A percentile compares a stretch with the other conserved stretches of the same genome.
phyloP scores from a whole-genome alignment of 495 filamentous ascomycete genomes.

The Parathielavia appendiculata region DNA sequence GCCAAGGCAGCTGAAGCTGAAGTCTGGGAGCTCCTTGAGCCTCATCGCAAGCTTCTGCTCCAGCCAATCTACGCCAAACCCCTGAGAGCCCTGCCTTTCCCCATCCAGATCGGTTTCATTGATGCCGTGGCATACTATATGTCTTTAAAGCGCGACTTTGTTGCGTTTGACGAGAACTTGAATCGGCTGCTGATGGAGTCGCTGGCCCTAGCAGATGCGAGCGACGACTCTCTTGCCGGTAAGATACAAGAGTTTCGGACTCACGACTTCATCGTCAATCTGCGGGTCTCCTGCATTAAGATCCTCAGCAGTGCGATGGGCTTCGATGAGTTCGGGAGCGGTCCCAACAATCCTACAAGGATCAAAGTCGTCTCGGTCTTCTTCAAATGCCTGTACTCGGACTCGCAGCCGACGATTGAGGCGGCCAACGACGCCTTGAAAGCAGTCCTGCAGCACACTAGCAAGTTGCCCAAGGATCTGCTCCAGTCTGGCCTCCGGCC shows the following conservation, averaged over 20 bases:
- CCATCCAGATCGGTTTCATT: constrained; percentile 93
- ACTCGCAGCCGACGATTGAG: constrained; percentile 85
- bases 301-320: constrained; percentile 87
- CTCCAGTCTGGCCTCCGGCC: constrained; percentile 90
- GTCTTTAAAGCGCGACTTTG: constrained; percentile 74
- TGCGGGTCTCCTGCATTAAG: constrained; percentile 91
- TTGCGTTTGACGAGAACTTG: constrained; percentile 84
- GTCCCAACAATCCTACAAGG: constrained; percentile 62
- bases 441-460: constrained; percentile 77
- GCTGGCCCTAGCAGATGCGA: constrained; percentile 84
- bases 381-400: constrained; percentile 94
- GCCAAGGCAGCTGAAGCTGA: constrained; percentile 68
- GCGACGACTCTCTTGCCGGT: constrained; percentile 77
- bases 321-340: constrained; percentile 78
- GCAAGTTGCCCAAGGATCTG: constrained; percentile 91
- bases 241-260: constrained; percentile 88
- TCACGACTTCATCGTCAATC: constrained; percentile 79
- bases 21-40: constrained; percentile 77
- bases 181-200: constrained; percentile 89
- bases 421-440: constrained; percentile 85
- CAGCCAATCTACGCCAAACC: constrained; percentile 92
- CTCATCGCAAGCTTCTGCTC: constrained; percentile 80
- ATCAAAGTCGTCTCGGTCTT: constrained; percentile 88
- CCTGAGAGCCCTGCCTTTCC: constrained; percentile 82
- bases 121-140: constrained; percentile 94